Percentiles rank a stretch among this genome's conserved stretches.
Conservation (phyloP, 2,329 filamentous ascomycete species). For the Arthrobotrys sinensis region DNA sequence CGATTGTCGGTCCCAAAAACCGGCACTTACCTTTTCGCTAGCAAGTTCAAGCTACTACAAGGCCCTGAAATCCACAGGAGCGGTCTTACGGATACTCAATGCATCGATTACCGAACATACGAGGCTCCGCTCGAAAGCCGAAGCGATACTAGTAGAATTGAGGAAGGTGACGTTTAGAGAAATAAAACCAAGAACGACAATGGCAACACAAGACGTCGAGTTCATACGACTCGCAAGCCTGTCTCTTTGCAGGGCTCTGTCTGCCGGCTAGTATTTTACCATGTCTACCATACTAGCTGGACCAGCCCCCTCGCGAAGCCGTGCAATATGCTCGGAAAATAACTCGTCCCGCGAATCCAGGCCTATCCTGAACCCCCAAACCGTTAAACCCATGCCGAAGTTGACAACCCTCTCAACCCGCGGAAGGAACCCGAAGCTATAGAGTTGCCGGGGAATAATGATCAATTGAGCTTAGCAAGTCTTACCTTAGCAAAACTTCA, state of each 20-base stretch:
- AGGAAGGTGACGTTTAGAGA: slow-evolving; percentile 48
- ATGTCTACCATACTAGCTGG: slow-evolving; percentile 29
- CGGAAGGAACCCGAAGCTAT: slow-evolving; percentile 33
- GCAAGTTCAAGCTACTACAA: slow-evolving; percentile 17
- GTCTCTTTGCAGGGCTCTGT: not conserved
- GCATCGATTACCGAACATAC: slow-evolving; percentile 55
- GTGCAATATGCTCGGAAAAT: slow-evolving; percentile 57
- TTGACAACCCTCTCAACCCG: slow-evolving; percentile 18
- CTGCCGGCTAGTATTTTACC: slow-evolving; percentile 14
- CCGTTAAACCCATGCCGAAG: slow-evolving; percentile 31
- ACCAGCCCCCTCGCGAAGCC: slow-evolving; percentile 13
- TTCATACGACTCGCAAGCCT: slow-evolving; percentile 18
- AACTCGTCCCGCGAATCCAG: slow-evolving; percentile 53
- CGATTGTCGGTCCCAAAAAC: slow-evolving; percentile 11
- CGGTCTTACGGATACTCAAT: slow-evolving; percentile 17
- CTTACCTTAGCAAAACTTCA: slow-evolving; percentile 21
- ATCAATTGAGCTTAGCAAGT: slow-evolving; percentile 37
- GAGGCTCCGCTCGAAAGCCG: slow-evolving; percentile 13
- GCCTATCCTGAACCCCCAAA: slow-evolving; percentile 25
- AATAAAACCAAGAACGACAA: slow-evolving; percentile 39
- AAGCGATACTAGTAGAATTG: slow-evolving; percentile 35
- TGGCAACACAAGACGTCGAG: slow-evolving; percentile 34
- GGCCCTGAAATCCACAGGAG: slow-evolving; percentile 16
- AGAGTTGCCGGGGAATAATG: slow-evolving; percentile 38
- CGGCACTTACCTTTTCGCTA: slow-evolving; percentile 21